A percentile compares a stretch with the other conserved stretches of the same genome.
Conservation (phyloP, 2,329 filamentous ascomycete genomes). For the Scytalidium lignicola region DNA sequence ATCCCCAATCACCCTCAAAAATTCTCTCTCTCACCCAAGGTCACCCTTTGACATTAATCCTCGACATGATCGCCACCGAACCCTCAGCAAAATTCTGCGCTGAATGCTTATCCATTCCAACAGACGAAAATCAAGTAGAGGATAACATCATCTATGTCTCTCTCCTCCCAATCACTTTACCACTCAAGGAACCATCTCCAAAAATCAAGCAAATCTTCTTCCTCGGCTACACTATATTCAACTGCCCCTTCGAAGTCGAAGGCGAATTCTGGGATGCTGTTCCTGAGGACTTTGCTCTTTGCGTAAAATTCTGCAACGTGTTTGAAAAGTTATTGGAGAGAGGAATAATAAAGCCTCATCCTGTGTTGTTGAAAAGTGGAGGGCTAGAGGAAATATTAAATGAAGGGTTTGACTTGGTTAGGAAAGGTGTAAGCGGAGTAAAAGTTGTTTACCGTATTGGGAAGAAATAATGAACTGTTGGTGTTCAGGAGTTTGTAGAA, state of each 20-base stretch:
- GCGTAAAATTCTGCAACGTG: slow-evolving; percentile 29
- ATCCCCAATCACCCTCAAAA: slow-evolving; percentile 33
- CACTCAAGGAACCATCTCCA: not conserved
- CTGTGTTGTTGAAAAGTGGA: slow-evolving; percentile 10
- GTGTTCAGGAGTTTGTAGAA: no score
- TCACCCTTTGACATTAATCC: slow-evolving; percentile 13
- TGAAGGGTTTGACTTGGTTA: slow-evolving; percentile 13
- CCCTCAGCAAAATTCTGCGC: slow-evolving; percentile 13
- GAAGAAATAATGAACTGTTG: no score
- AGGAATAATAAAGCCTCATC: slow-evolving; percentile 29
- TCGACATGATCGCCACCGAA: slow-evolving; percentile 16
- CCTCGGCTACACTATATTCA: slow-evolving; percentile 35
- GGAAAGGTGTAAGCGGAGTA: slow-evolving; percentile 28
- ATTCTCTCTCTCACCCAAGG: slow-evolving; percentile 40
- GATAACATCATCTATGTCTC: not conserved
- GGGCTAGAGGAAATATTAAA: slow-evolving; percentile 11
- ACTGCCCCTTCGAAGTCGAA: slow-evolving; percentile 25
- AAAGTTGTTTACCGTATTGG: slow-evolving; percentile 34
- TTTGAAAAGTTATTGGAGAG: slow-evolving; percentile 26
- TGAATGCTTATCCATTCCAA: slow-evolving; percentile 6
- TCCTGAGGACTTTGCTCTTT: slow-evolving; percentile 27
- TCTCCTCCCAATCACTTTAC: not conserved
- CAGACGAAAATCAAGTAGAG: not conserved
- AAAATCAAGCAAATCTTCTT: slow-evolving; percentile 27
- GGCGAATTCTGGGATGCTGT: slow-evolving; percentile 9